Percentiles rank a stretch among this genome's conserved stretches.
Conservation (phyloP, 495 filamentous ascomycete species). For the Penicillium egyptiacum region DNA sequence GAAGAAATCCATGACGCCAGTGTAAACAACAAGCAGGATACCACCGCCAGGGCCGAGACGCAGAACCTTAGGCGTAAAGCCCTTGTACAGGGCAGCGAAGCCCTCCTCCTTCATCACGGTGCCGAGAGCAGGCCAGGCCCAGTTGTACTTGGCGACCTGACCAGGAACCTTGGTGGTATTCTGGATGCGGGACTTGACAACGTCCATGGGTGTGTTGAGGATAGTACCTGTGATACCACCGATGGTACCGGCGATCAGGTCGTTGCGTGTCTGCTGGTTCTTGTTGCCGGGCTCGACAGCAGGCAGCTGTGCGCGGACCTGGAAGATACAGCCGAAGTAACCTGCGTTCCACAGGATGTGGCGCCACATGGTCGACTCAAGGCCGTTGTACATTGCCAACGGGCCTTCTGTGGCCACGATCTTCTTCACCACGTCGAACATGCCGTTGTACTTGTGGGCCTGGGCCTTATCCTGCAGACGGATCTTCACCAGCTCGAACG, state of each 20-base stretch:
- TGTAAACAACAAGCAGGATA: constrained; percentile 91
- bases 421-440: constrained; percentile 86
- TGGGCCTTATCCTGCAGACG: constrained; percentile 92
- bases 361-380: constrained; percentile 95
- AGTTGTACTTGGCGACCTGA: constrained; percentile 88
- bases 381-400: constrained; percentile 90
- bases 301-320: constrained; percentile 82
- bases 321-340: constrained; percentile 98
- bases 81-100: constrained; percentile 91
- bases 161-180: constrained; percentile 83
- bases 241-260: constrained; percentile 79
- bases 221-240: constrained; percentile 93
- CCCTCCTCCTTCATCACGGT: constrained; percentile 93
- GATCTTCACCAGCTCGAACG: constrained; percentile 95
- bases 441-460: constrained; percentile 90
- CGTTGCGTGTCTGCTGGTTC: constrained; percentile 75
- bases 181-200: constrained; percentile 96
- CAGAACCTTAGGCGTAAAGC: constrained; percentile 93
- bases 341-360: constrained; percentile 97
- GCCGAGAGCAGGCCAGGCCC: constrained; percentile 84
- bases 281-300: constrained; percentile 68
- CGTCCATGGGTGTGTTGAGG: constrained; percentile 95
- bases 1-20: constrained; percentile 91
- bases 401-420: constrained; percentile 81
- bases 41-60: constrained; percentile 85